Evolutionary conservation across 169 alveolate genomes (phyloP), one percentile per base, ranked within the genome.

Genomic region (Babesia ovata): DNA sequence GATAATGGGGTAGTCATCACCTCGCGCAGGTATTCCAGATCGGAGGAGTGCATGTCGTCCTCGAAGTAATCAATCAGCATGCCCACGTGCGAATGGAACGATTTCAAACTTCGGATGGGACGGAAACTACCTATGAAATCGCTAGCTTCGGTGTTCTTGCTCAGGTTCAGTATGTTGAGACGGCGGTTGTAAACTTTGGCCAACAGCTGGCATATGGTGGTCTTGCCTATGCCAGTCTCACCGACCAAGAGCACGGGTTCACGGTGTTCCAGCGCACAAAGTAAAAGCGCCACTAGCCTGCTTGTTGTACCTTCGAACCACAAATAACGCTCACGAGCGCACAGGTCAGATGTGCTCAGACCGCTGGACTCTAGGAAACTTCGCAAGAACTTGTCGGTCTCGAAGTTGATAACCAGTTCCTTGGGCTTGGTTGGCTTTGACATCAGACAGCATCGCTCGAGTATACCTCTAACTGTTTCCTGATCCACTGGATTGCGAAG

Each of bases 211-310:
- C 97, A 93, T 7, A 96, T 91, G 52, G 99, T 95, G 7, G 99
- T 97, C 75, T 97, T 97, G n/a, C 99, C 99, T 49, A 98, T 92
- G 13, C 99, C 99, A 3, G 99, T 98, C 74, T 97, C 99, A 7
- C 99, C 99, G n/a, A 98, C 98, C 33, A 98, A 91, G 54, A 98
- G 92, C 29, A 96, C 97, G 11, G 99, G 99, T 82, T 98, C 99
- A 12, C 95, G 85, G 84, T 94, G 87, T 26, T 84, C 87, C 45
- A 96, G 78, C 60, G 99, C 98, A 73, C 96, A 93, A 74, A 94
- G 92, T 21, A 97, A 91, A 46, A 98, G 86, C 29, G 96, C 94
- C 52, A 93, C 46, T 70, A 96, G 74, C 54, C 98, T 91, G 79
- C 91, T 71, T 14, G 94, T 88, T 4, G 78, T 75, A 19, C 88